A percentile compares a stretch with the other conserved stretches of the same genome.
Evolutionary conservation across 2,329 filamentous ascomycete genomes (phyloP).

Genomic region (Zopfia rhizophila): DNA sequence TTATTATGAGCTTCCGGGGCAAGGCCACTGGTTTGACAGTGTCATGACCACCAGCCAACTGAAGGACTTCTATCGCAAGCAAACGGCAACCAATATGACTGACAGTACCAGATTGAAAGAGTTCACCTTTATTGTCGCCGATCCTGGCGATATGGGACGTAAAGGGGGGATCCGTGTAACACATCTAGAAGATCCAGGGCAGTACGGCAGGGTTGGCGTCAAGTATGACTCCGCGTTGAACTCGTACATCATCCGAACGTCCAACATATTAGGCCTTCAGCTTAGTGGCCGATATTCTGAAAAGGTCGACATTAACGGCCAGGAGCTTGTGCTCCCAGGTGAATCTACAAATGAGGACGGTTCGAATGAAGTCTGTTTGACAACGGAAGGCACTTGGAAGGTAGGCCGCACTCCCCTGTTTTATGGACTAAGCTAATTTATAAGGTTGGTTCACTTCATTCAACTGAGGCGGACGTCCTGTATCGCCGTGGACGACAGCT

Average conservation of each 20-base stretch:
- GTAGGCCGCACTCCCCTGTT: slow-evolving; percentile 12
- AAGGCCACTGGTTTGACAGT: slow-evolving; percentile 65
- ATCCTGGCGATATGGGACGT: slow-evolving; percentile 63
- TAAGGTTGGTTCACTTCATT: slow-evolving; percentile 10
- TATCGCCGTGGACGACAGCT: slow-evolving; percentile 60
- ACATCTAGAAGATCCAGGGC: slow-evolving; percentile 61
- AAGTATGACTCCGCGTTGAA: slow-evolving; percentile 16
- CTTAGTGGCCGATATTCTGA: slow-evolving; percentile 29
- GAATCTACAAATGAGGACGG: not conserved
- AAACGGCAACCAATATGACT: slow-evolving; percentile 26
- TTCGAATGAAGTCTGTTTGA: not conserved
- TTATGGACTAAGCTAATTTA: slow-evolving; percentile 2
- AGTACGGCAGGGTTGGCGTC: slow-evolving; percentile 61
- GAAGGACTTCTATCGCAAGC: slow-evolving; percentile 60
- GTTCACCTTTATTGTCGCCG: slow-evolving; percentile 63
- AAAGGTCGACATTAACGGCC: slow-evolving; percentile 34
- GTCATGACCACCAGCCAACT: slow-evolving; percentile 64
- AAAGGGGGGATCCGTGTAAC: slow-evolving; percentile 63
- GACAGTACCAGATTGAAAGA: slow-evolving; percentile 36
- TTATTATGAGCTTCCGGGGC: slow-evolving; percentile 62
- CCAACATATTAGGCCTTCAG: slow-evolving; percentile 44
- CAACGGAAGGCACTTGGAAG: slow-evolving; percentile 15
- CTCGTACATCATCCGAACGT: slow-evolving; percentile 38
- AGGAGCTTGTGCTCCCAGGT: slow-evolving; percentile 23
- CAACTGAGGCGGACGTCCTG: slow-evolving; percentile 11